Conservation (phyloP, 2,329 filamentous ascomycete genomes). For the Periglandula ipomoeae region DNA sequence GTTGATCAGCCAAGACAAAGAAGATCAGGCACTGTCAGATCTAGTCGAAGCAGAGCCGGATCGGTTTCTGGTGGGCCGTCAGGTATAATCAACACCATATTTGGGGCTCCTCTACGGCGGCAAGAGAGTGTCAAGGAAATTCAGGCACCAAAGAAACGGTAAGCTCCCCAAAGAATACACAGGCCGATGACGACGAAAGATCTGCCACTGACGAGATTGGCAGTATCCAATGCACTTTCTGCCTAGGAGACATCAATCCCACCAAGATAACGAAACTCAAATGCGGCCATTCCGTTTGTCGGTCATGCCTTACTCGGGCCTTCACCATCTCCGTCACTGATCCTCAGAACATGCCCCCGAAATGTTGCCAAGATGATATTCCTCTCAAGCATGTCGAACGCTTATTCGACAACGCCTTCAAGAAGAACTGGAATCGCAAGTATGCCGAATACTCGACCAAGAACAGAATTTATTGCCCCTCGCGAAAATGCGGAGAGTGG, state of each 20-base stretch:
- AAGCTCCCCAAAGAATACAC: not conserved
- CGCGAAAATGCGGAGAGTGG: constrained; percentile 64
- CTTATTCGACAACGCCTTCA: constrained; percentile 66
- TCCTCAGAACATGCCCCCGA: constrained; percentile 74
- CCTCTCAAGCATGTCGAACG: constrained; percentile 66
- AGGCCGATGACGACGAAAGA: too few relatives aligned
- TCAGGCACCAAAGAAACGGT: constrained; percentile 10
- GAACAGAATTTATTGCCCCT: constrained; percentile 71
- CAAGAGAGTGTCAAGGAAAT: constrained; percentile 15
- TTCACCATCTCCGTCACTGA: constrained; percentile 71
- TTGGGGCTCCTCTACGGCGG: constrained; percentile 16
- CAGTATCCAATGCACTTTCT: constrained; percentile 65
- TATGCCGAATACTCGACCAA: constrained; percentile 67
- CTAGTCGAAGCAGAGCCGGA: constrained; percentile 11
- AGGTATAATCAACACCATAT: constrained; percentile 19
- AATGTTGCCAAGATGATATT: constrained; percentile 68
- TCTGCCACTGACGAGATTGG: constrained; percentile 9
- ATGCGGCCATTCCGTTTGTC: constrained; percentile 77
- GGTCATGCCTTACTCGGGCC: constrained; percentile 61
- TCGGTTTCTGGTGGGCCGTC: constrained; percentile 12
- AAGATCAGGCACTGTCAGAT: constrained; percentile 10
- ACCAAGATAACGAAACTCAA: constrained; percentile 60
- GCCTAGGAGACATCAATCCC: constrained; percentile 57
- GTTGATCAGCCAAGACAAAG: constrained; percentile 8
- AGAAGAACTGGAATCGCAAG: constrained; percentile 71